Base-by-base conservation (phyloP, 108 stramenopile genomes). In the Nitzschia inconspicua region DNA sequence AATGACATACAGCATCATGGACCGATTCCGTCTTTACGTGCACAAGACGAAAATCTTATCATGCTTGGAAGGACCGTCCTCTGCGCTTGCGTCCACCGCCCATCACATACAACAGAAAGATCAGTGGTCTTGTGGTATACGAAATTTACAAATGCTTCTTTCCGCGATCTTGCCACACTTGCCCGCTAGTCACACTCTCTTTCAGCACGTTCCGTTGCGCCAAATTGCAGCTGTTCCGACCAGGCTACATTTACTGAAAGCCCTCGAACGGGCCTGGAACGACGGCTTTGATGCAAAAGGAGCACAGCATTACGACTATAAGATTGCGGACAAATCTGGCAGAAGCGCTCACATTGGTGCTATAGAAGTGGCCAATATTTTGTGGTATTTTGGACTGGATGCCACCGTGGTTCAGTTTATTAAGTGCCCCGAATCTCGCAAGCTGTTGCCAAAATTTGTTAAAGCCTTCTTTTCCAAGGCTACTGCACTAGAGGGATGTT, bases 121-220 rank as follows among this genome's bases (percentile, higher is more conserved):
- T 57, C 70, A 76, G 23, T 89, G 84, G 84, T 79, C 74, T 35
- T 93, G 91, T 69, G 91, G 91, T 0, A 89, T 70, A 48, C 85
- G 88, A 2, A 93, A 89, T 40, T 49, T 81, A 11, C 91, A 93
- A 76, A 88, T 93, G 87, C 28, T 89, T 25, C 52, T 93, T 11
- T 68, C 77, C 16, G 57, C 79, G 14, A 31, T 93, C 42, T 31
- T 85, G 13, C 80, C 84, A 16, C 43, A 39, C 5, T 22, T 84
- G 11, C 54, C 71, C n/a, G 31, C 67, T 5, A 25, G 70, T 34
- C 77, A 83, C 56, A 19, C 56, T 0, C 68, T 57, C 34, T 68
- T 44, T 62, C 34, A 62, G 16, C 24, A 47, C 39, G 4, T 67
- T 36, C 52, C 49, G 10, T 30, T 29, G 22, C 56, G 54, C 19